Base-by-base conservation (phyloP, 75 land plant species). In the Pinus tabuliformis region DNA sequence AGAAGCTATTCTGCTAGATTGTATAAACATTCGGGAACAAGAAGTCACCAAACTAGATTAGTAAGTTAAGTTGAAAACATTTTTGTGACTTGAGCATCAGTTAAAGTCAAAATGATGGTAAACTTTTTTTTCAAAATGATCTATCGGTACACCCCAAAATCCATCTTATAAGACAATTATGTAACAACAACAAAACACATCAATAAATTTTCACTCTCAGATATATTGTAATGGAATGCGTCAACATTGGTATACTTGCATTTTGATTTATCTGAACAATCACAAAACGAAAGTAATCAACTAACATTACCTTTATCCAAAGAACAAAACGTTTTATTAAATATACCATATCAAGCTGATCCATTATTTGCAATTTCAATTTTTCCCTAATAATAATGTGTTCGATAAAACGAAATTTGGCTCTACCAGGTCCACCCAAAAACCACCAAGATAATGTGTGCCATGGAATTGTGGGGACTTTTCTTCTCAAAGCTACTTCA, bases 291-390 rank as follows among this genome's bases (percentile, higher is more conserved):
- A 74, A 72, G 2, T 16, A 73, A 24, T 4, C 17, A 16, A n/a
- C 3, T 39, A 45, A 73, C 24, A 73, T 54, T 49, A 73, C 37
- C 17, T 3, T 7, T 8, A 61, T 21, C 75, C 2, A 0, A 37
- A 8, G 36, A 30, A 20, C 52, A 8, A 20, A 49, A 42, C 12
- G 28, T 17, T 33, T 45, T 63, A 72, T 72, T 28, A 9, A 24
- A 26, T 45, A 17, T 82, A 92, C 97, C 90, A 93, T 78, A 77
- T 95, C 99, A 65, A 97, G 95, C 73, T 94, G 98, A 83, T 88
- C 85, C 76, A 94, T 86, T 18, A 97, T 89, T 78, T 91, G 78
- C 56, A 97, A 79, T 70, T 90, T 97, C 77, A 97, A 78, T 65
- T 82, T 82, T 59, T 95, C 87, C 77, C 95, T 92, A 22, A 78